A percentile compares a stretch with the other conserved stretches of the same genome.
Evolutionary conservation across 305 asterid genomes (phyloP).

Genomic region (Fraxinus ornus): DNA sequence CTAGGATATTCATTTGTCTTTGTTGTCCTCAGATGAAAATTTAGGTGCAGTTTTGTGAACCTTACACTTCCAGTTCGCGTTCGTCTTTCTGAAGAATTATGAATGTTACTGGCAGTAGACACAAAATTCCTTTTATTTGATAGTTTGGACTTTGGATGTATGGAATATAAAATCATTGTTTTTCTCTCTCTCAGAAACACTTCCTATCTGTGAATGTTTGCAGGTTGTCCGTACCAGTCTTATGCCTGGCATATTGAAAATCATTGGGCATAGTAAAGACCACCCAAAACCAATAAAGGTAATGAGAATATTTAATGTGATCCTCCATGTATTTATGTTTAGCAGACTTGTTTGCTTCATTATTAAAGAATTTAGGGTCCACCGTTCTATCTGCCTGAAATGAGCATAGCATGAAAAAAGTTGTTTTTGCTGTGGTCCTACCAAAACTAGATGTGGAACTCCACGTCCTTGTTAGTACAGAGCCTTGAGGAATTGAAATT

Average conservation of each 20-base stretch:
- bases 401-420: not conserved
- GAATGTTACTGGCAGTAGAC: not conserved
- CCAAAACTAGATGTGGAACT: not conserved
- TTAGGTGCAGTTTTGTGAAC: not conserved
- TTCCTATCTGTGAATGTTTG: conserved; percentile 11
- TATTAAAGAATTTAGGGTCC: not conserved
- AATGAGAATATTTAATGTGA: conserved; percentile 8
- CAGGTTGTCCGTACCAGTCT: conserved; percentile 87
- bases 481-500: not conserved
- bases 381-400: not conserved
- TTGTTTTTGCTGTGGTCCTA: not conserved
- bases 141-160: not conserved
- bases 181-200: not conserved
- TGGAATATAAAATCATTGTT: not conserved
- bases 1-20: not conserved
- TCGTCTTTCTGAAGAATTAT: not conserved
- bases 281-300: conserved; percentile 96
- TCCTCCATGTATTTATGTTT: conserved; percentile 7
- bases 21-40: not conserved
- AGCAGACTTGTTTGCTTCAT: not conserved
- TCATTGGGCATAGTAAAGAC: conserved; percentile 75
- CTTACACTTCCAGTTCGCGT: not conserved
- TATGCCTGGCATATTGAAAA: conserved; percentile 80
- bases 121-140: not conserved
- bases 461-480: not conserved